Evolutionary conservation across 768 basidiomycete genomes (phyloP), one percentile per base, ranked within the genome.

Genomic region (Lactarius tabidus): DNA sequence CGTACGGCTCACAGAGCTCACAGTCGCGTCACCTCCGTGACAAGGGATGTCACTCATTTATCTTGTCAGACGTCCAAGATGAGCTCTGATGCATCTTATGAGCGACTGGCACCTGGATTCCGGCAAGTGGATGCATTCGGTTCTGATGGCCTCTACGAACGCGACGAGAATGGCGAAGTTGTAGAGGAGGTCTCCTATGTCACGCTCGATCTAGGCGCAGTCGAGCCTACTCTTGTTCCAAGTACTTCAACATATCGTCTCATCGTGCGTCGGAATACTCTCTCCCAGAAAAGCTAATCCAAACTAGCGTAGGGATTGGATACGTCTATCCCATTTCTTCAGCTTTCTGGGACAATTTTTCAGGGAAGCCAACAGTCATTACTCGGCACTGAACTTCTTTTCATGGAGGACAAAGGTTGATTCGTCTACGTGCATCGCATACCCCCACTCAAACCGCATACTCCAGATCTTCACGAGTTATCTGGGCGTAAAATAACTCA

Each of bases 311-410:
- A 76, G 91, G 91, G 90, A 1, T 73, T 93, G 28, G 90, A 93
- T 71, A 89, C 89, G 0, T 84, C 89, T 0, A 87, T 84, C 0
- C 91, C 91, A 0, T 91, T 85, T 68, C 74, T 93, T 26, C 91
- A 93, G 69, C 79, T 93, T 1, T 86, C 87, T 6, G 90, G 90
- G 2, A 87, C 88, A 1, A 79, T 91, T 23, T 80, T 92, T 67
- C 86, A 86, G 73, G 91, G 91, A 0, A 76, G 79, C 41, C 85
- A 91, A 65, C 84, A 89, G 62, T 72, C 78, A 20, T 78, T 93
- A 4, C 76, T 93, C 2, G 91, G 91, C 2, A 88, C 89, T 0
- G 91, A 93, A 70, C 75, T 93, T 29, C 71, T 93, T 23, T 92
- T 93, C 73, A 82, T 84, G 0, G 90, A 91, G 62, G 81, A 80